Evolutionary conservation across 1,284 basidiomycete genomes (phyloP).

Genomic region (Paramarasmius palmivorus): DNA sequence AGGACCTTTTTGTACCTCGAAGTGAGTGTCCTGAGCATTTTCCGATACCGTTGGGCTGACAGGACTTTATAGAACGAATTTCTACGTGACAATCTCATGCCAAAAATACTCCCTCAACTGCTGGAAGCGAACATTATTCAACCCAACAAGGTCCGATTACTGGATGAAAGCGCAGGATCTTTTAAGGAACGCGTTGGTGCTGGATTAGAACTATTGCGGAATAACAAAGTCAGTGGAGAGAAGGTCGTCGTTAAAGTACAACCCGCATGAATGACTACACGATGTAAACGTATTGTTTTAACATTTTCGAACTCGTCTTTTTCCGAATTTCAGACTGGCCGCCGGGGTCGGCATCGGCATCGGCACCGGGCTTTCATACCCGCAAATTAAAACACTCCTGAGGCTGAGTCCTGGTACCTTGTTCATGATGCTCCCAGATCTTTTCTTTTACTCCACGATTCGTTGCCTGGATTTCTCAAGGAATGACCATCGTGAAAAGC

Average conservation of each 20-base stretch:
- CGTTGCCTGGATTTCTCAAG: no score
- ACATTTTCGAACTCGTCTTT: no score
- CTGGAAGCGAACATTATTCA: constrained; percentile 36
- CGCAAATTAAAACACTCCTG: no score
- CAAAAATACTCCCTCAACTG: constrained; percentile 43
- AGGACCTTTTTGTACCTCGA: constrained; percentile 43
- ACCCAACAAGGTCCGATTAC: constrained; percentile 40
- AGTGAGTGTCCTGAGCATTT: constrained; percentile 26
- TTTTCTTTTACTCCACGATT: no score
- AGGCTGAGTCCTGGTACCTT: no score
- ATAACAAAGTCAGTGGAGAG: constrained; percentile 48
- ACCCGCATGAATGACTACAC: no score
- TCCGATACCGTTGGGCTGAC: not conserved
- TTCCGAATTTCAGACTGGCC: no score
- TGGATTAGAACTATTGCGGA: constrained; percentile 43
- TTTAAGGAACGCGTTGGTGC: constrained; percentile 38
- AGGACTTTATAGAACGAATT: constrained; percentile 46
- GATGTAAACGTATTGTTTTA: no score
- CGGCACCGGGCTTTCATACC: no score
- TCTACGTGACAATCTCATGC: constrained; percentile 43
- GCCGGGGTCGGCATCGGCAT: no score
- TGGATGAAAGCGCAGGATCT: constrained; percentile 36
- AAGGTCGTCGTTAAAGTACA: constrained; percentile 45
- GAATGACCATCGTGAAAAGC: no score
- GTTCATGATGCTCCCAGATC: no score